Conservation (phyloP, 495 filamentous ascomycete species). For the Copromyces sp. region DNA sequence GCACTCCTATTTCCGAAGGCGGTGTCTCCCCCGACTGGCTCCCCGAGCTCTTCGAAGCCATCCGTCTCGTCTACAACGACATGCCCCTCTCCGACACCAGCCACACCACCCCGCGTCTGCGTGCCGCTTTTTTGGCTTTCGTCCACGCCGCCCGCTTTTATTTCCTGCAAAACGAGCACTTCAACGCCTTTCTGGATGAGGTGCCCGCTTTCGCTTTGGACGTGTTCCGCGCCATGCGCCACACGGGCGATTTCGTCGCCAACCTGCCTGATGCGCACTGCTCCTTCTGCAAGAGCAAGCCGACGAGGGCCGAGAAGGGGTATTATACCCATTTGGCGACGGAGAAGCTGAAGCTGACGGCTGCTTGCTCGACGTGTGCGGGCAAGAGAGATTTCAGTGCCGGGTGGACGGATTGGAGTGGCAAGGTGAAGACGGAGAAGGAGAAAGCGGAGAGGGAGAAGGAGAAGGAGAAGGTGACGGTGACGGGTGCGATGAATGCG, state of each 20-base stretch:
- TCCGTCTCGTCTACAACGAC: slow-evolving; percentile 14
- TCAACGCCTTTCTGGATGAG: slow-evolving; percentile 11
- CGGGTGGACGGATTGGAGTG: slow-evolving; percentile 5
- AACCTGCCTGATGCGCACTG: slow-evolving; percentile 8
- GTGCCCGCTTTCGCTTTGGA: slow-evolving; percentile 11
- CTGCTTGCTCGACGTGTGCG: slow-evolving; percentile 10
- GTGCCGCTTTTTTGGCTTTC: slow-evolving; percentile 11
- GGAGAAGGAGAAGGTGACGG: background rate
- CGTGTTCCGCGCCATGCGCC: slow-evolving; percentile 13
- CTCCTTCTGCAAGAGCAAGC: slow-evolving; percentile 11
- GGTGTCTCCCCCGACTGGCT: slow-evolving; percentile 9
- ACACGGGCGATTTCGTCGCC: slow-evolving; percentile 11
- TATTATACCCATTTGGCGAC: slow-evolving; percentile 16
- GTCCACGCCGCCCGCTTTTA: slow-evolving; percentile 13
- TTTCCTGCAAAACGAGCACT: slow-evolving; percentile 7
- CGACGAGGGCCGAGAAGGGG: slow-evolving; percentile 2
- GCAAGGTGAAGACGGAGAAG: background rate
- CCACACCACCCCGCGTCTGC: background rate
- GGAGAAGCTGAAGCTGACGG: slow-evolving; percentile 4
- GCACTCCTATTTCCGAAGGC: background rate
- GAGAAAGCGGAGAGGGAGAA: background rate
- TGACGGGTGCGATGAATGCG: too few relatives aligned
- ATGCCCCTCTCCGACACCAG: background rate
- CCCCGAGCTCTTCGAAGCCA: slow-evolving; percentile 15
- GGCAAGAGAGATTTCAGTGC: slow-evolving; percentile 1